Evolutionary conservation across 2,329 filamentous ascomycete species (phyloP).

Genomic region (Harringtonia lauricola): DNA sequence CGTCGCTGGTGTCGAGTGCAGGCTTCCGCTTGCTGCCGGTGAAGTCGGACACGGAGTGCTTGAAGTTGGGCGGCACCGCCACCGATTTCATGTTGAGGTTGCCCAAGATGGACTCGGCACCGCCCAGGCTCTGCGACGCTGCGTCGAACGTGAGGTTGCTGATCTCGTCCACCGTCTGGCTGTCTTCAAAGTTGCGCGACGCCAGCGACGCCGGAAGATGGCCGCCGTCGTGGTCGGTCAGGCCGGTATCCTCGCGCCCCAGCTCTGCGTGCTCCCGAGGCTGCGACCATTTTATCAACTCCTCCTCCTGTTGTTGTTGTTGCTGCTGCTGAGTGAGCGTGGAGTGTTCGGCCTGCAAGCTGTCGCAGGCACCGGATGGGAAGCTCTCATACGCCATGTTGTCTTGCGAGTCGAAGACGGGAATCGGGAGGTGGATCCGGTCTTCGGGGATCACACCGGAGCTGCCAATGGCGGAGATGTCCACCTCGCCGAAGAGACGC

Average conservation of each 20-base stretch:
- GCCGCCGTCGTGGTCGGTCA: not conserved
- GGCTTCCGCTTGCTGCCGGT: conserved; percentile 47
- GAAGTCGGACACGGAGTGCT: conserved; percentile 19
- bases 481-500: conserved; percentile 45
- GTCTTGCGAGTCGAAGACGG: conserved; percentile 10
- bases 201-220: conserved; percentile 15
- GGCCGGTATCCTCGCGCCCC: not conserved
- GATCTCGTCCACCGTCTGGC: conserved; percentile 36
- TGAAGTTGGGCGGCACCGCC: conserved; percentile 14
- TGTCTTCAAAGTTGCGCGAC: conserved; percentile 10
- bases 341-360: conserved; percentile 15
- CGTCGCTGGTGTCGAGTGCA: conserved; percentile 38
- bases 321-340: conserved; percentile 10
- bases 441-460: conserved; percentile 38
- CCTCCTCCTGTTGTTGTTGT: not conserved
- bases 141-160: conserved; percentile 40
- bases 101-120: conserved; percentile 32
- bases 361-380: conserved; percentile 12
- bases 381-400: not conserved
- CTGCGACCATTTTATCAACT: not conserved
- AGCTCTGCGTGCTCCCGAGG: conserved; percentile 5
- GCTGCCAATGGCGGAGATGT: conserved; percentile 40
- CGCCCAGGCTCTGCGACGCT: conserved; percentile 44
- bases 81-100: conserved; percentile 32
- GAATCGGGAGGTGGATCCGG: conserved; percentile 35